Evolutionary conservation across 2,329 filamentous ascomycete species (phyloP).

Genomic region (Cladophialophora chaetospira): DNA sequence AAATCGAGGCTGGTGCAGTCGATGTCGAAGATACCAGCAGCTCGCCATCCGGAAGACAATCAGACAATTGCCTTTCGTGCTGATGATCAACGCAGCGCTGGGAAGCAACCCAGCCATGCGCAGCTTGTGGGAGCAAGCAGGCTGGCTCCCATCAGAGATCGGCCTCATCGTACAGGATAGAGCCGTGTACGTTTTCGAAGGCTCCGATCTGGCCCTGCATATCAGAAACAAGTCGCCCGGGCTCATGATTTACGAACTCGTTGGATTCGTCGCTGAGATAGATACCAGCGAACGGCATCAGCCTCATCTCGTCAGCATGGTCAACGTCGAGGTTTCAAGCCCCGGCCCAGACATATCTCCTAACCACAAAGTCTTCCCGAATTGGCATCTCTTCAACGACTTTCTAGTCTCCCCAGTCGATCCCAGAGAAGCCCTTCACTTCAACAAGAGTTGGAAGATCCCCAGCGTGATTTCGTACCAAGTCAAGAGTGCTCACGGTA

Average conservation of each 20-base stretch:
- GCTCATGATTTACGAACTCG: conserved; percentile 85
- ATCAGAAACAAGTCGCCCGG: conserved; percentile 76
- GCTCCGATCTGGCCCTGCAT: conserved; percentile 80
- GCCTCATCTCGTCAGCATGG: conserved; percentile 85
- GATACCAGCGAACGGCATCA: conserved; percentile 83
- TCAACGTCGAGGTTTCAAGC: conserved; percentile 67
- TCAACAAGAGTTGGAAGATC: conserved; percentile 89
- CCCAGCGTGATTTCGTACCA: conserved; percentile 89
- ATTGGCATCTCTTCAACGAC: conserved; percentile 96
- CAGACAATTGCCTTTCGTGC: conserved; percentile 76
- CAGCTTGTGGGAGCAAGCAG: conserved; percentile 78
- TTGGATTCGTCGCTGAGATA: conserved; percentile 88
- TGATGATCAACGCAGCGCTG: conserved; percentile 81
- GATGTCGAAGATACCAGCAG: conserved; percentile 87
- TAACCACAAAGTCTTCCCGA: conserved; percentile 57
- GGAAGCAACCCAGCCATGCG: conserved; percentile 72
- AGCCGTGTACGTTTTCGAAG: conserved; percentile 94
- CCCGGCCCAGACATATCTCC: conserved; percentile 63
- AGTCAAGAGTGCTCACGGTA: conserved; percentile 75
- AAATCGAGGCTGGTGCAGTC: conserved; percentile 88
- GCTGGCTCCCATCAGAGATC: conserved; percentile 92
- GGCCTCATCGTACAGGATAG: conserved; percentile 86
- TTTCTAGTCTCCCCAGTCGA: conserved; percentile 83
- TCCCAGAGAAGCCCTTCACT: conserved; percentile 80
- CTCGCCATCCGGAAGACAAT: conserved; percentile 83